Base-by-base conservation (phyloP, 139 green algal genomes). In the Chlamydomonas asymmetrica region DNA sequence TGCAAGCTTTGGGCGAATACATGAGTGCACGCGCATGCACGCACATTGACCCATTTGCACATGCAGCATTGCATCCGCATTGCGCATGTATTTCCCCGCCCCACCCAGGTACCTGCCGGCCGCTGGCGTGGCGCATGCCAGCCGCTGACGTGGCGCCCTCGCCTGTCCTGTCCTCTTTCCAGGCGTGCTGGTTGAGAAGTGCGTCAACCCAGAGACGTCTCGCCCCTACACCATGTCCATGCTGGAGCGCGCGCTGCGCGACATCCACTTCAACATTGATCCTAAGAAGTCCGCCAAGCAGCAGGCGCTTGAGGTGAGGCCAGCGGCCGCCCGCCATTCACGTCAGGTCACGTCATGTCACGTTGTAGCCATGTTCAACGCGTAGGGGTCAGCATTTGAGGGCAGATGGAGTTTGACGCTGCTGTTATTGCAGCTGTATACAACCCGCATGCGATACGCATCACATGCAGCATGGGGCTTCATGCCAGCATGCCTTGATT, bases 211-310 rank as follows among this genome's bases (percentile, higher is more conserved):
- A 3, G 78, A 92, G 20, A 97, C 88, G 5, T 83, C 88, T n/a
- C 83, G 92, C 35, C 96, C 96, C 16, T 99, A 98, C 88, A 97
- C 96, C 3, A 67, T 93, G 16, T 90, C 89, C 43, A 94, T 99
- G 81, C 82, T 99, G 45, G 96, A 99, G 88, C 82, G 94, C 3
- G 94, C 93, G 4, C 88, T 99, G 57, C 82, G 82, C 34, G 96
- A 99, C 57, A 80, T 93, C 8, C 93, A 98, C 87, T 99, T 99
- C 79, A 91, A 90, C 10, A 82, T 97, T 38, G 96, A 99, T 80
- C 88, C 89, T 38, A 95, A 96, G 59, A 90, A 89, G 40, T 84
- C 73, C 40, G 96, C 96, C 38, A 99, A 99, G 86, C 89, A 97
- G 86, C 96, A 99, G 80, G 96, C 90, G 3, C 63, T 97, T 23